Conservation (phyloP, 805 yeast genomes). For the Tetrapisispora taiwanensis region DNA sequence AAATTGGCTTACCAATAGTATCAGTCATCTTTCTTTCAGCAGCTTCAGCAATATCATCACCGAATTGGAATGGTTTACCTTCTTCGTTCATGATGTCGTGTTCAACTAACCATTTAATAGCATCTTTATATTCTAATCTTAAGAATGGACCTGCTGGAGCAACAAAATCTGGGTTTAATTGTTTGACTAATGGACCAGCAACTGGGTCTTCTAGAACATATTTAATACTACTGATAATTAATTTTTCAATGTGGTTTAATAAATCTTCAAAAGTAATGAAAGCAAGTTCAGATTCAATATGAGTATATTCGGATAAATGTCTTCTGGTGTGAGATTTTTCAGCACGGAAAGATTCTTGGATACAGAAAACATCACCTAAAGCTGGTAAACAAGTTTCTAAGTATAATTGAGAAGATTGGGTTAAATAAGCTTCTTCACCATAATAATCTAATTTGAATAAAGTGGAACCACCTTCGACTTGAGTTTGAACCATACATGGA, state of each 20-base stretch:
- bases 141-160: constrained; percentile 80
- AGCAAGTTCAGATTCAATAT: constrained; percentile 88
- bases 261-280: constrained; percentile 82
- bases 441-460: constrained; percentile 87
- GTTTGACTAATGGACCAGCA: constrained; percentile 81
- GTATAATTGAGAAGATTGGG: constrained; percentile 95
- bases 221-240: constrained; percentile 58
- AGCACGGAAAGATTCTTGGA: constrained; percentile 98
- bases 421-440: constrained; percentile 92
- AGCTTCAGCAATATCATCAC: constrained; percentile 99
- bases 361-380: constrained; percentile 92
- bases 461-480: constrained; percentile 98
- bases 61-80: constrained; percentile 84
- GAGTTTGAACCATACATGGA: constrained; percentile 99
- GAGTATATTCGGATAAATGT: constrained; percentile 94
- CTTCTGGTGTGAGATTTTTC: constrained; percentile 98
- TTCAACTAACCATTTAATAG: constrained; percentile 93
- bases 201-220: constrained; percentile 81
- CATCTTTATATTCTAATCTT: constrained; percentile 85
- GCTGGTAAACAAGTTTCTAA: constrained; percentile 94
- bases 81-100: constrained; percentile 92
- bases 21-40: constrained; percentile 99
- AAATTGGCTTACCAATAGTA: constrained; percentile 82
- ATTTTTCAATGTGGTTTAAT: constrained; percentile 71
- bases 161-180: constrained; percentile 83